A percentile compares a stretch with the other conserved stretches of the same genome.
Evolutionary conservation across 768 basidiomycete species (phyloP).

Genomic region (Tricholoma matsutake): DNA sequence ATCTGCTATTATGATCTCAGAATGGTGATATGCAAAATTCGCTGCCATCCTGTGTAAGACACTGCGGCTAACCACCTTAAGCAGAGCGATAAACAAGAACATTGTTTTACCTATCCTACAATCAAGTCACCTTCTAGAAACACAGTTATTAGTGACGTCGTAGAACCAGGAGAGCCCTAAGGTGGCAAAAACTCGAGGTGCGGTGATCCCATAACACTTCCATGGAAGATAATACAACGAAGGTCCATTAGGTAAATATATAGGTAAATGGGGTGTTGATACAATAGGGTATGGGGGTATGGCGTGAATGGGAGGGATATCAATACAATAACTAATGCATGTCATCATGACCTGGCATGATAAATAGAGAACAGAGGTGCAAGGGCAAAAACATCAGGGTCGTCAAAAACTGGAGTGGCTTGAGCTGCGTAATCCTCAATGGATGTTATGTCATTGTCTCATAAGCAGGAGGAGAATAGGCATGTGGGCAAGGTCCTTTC

Average conservation of each 20-base stretch:
- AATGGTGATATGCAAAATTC: no score
- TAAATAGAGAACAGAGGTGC: constrained; percentile 8
- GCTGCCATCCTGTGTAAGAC: no score
- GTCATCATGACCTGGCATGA: constrained; percentile 18
- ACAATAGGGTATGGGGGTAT: neutral
- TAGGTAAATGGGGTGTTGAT: constrained; percentile 3
- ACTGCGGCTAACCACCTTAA: no score
- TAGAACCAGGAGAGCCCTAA: no score
- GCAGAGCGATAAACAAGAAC: no score
- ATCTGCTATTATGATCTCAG: no score
- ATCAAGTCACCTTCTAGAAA: no score
- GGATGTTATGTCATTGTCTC: constrained; percentile 28
- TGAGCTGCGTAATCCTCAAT: constrained; percentile 26
- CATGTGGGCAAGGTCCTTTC: constrained; percentile 45
- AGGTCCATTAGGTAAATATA: constrained; percentile 10
- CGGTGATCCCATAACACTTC: neutral
- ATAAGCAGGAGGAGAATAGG: constrained; percentile 52
- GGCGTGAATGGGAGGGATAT: neutral
- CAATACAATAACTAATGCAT: neutral
- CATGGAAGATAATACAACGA: neutral
- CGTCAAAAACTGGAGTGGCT: constrained; percentile 9
- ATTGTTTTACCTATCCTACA: no score
- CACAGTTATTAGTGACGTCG: no score
- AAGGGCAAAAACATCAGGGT: neutral
- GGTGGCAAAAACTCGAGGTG: no score